phyloP scores from a whole-genome alignment of 2,329 filamentous ascomycete species.

The Alternaria sp. region DNA sequence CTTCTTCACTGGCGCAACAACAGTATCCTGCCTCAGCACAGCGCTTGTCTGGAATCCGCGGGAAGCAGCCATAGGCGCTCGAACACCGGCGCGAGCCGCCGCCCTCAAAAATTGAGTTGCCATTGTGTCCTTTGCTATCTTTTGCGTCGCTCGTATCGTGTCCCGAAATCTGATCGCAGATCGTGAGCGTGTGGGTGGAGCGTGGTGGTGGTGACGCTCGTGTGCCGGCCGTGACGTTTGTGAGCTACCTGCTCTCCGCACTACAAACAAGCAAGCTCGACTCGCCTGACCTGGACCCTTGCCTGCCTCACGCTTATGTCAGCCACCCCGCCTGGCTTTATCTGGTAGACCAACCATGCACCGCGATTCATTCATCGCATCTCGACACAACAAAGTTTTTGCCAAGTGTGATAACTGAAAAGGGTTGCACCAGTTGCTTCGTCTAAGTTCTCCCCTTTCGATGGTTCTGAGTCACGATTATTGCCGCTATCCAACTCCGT shows the following conservation, averaged over 20 bases:
- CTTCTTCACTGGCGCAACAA: conserved; percentile 60
- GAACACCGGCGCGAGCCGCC: conserved; percentile 44
- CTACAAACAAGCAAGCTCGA: conserved; percentile 13
- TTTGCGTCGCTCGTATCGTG: background rate
- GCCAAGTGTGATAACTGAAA: background rate
- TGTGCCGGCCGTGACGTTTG: conserved; percentile 16
- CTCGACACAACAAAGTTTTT: background rate
- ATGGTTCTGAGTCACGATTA: background rate
- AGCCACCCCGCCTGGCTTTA: background rate
- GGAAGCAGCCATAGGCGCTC: conserved; percentile 23
- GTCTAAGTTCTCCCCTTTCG: background rate
- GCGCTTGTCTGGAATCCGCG: conserved; percentile 52
- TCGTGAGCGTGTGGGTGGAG: background rate
- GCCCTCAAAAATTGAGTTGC: conserved; percentile 52
- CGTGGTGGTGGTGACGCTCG: conserved; percentile 3
- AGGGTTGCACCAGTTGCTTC: no score
- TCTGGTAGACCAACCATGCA: conserved; percentile 6
- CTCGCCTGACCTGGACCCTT: conserved; percentile 14
- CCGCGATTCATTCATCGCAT: background rate
- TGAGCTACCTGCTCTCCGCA: conserved; percentile 10
- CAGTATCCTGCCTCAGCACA: conserved; percentile 38
- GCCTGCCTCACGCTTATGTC: conserved; percentile 1
- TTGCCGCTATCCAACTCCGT: background rate
- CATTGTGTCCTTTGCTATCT: conserved; percentile 41
- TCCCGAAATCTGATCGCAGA: background rate